These are phyloP conservation scores for Colletotrichum tanaceti DNA, from an alignment of 2,329 filamentous ascomycete genomes.

Conservation along the genomic window DNA sequence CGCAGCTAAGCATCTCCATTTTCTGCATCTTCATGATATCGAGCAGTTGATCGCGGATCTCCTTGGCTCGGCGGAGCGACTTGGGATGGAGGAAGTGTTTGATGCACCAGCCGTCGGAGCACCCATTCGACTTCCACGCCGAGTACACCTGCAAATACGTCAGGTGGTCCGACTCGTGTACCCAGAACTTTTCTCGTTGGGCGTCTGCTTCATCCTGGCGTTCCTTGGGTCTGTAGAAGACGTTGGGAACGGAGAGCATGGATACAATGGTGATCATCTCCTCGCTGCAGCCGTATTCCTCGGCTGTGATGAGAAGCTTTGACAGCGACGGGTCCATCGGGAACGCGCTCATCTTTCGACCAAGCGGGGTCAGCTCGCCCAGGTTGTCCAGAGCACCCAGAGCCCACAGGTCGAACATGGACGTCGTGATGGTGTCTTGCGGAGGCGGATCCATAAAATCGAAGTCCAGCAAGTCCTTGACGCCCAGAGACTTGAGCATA, in stretches of 20 bases:
- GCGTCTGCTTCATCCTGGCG: slow-evolving; percentile 96
- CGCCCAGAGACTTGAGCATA: slow-evolving; percentile 91
- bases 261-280: slow-evolving; percentile 99
- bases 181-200: slow-evolving; percentile 97
- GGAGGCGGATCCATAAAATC: slow-evolving; percentile 99
- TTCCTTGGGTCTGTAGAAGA: slow-evolving; percentile 97
- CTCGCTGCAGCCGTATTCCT: slow-evolving; percentile 91
- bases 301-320: slow-evolving; percentile 92
- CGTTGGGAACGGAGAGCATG: slow-evolving; percentile 95
- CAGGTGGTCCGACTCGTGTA: slow-evolving; percentile 95
- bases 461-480: slow-evolving; percentile 94
- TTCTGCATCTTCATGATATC: slow-evolving; percentile 97
- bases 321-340: slow-evolving; percentile 97
- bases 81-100: slow-evolving; percentile 97
- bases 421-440: slow-evolving; percentile 97
- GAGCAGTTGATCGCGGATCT: slow-evolving; percentile 91
- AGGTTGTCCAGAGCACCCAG: slow-evolving; percentile 93
- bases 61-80: slow-evolving; percentile 87
- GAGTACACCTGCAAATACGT: slow-evolving; percentile 96
- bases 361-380: slow-evolving; percentile 88
- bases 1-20: slow-evolving; percentile 87
- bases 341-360: slow-evolving; percentile 94
- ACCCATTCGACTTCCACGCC: slow-evolving; percentile 93
- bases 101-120: slow-evolving; percentile 90
- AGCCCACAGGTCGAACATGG: slow-evolving; percentile 97